A percentile compares a stretch with the other conserved stretches of the same genome.
Evolutionary conservation across 2,329 filamentous ascomycete species (phyloP).

Genomic region (Alternaria infectoria): DNA sequence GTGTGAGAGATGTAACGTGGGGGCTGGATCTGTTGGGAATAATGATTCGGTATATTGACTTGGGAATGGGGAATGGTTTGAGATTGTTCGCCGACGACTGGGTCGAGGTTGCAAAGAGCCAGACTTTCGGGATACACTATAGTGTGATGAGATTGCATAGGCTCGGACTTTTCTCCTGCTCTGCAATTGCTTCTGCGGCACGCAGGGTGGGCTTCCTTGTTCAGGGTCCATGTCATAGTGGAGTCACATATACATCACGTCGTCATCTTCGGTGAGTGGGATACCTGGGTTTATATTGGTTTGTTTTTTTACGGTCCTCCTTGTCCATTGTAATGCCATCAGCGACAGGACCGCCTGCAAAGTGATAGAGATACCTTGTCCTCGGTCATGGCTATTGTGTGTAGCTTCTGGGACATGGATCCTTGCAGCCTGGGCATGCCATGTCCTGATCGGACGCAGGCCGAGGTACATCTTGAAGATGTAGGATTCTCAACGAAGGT

Average conservation of each 20-base stretch:
- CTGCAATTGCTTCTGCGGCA: background rate
- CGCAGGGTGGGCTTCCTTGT: background rate
- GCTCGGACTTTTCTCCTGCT: background rate
- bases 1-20: background rate
- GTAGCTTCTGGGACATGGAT: background rate
- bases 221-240: background rate
- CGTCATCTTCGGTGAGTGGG: background rate
- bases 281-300: constrained; percentile 10
- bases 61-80: background rate
- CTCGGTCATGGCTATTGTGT: background rate
- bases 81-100: background rate
- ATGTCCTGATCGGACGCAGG: background rate
- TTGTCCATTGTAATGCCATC: background rate
- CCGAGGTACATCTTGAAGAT: background rate
- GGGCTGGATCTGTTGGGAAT: background rate
- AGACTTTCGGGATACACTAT: background rate
- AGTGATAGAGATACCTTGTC: background rate
- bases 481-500: background rate
- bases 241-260: background rate
- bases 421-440: background rate
- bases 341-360: background rate
- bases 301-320: constrained; percentile 11
- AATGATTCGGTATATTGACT: background rate
- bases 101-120: background rate
- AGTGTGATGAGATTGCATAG: background rate